phyloP scores from a whole-genome alignment of 371 early-diverging fungal species.

The Syncephalastrum racemosum region DNA sequence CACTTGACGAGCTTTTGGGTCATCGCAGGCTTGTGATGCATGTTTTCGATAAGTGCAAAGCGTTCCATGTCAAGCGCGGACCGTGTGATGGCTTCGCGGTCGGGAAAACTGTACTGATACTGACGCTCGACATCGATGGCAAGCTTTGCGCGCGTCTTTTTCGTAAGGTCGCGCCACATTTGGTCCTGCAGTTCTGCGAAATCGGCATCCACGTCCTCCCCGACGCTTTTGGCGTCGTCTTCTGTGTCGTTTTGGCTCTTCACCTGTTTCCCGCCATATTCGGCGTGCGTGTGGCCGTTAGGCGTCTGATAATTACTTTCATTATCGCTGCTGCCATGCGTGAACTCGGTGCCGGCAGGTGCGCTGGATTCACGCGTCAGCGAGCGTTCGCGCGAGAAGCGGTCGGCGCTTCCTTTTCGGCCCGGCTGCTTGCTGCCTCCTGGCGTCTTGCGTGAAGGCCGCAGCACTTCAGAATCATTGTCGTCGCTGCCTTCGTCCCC shows the following conservation, averaged over 20 bases:
- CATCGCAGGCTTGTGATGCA: conserved; percentile 40
- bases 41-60: conserved; percentile 50
- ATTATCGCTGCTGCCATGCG: conserved; percentile 13
- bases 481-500: conserved; percentile 52
- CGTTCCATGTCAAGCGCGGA: conserved; percentile 57
- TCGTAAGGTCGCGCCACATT: conserved; percentile 64
- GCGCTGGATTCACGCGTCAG: conserved; percentile 26
- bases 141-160: conserved; percentile 56
- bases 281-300: conserved; percentile 14
- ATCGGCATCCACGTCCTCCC: conserved; percentile 49
- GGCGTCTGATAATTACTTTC: conserved; percentile 23
- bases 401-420: conserved; percentile 6
- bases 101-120: conserved; percentile 53
- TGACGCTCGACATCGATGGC: conserved; percentile 52
- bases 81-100: conserved; percentile 49
- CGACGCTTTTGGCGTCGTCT: conserved; percentile 45
- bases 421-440: conserved; percentile 11
- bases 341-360: conserved; percentile 10
- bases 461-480: conserved; percentile 35
- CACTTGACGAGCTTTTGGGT: conserved; percentile 33
- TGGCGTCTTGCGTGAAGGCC: conserved; percentile 39
- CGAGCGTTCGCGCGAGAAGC: conserved; percentile 23
- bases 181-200: conserved; percentile 54
- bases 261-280: conserved; percentile 23
- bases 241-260: conserved; percentile 15